A percentile compares a stretch with the other conserved stretches of the same genome.
Evolutionary conservation across 768 basidiomycete species (phyloP).

Genomic region (Guyanaporus albipodus): DNA sequence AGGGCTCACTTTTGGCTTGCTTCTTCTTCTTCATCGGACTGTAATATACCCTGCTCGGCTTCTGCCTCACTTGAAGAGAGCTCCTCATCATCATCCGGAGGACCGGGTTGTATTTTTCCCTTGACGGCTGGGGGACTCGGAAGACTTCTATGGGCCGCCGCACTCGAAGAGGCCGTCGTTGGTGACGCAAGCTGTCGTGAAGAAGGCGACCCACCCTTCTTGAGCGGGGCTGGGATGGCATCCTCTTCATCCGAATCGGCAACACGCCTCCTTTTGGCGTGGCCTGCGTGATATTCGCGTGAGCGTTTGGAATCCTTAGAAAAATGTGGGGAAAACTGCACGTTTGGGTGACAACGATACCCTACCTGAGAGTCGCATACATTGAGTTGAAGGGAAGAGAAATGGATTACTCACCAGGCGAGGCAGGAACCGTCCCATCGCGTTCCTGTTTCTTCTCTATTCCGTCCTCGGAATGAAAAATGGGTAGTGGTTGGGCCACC

Average conservation of each 20-base stretch:
- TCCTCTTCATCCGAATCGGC: slow-evolving; percentile 52
- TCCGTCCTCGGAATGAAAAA: slow-evolving; percentile 24
- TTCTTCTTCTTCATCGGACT: slow-evolving; percentile 44
- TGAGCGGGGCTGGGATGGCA: background rate
- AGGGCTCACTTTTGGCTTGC: slow-evolving; percentile 63
- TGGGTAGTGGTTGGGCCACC: slow-evolving; percentile 17
- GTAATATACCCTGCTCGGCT: slow-evolving; percentile 40
- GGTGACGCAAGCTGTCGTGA: background rate
- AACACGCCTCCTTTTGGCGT: slow-evolving; percentile 50
- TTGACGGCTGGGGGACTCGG: slow-evolving; percentile 3
- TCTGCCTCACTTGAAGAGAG: slow-evolving; percentile 33
- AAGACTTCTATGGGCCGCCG: background rate
- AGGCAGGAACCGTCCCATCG: background rate
- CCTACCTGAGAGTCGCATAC: slow-evolving; percentile 38
- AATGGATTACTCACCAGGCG: slow-evolving; percentile 12
- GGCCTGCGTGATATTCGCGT: slow-evolving; percentile 19
- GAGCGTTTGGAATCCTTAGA: background rate
- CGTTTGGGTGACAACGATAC: slow-evolving; percentile 20
- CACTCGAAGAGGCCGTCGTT: background rate
- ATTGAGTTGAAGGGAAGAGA: slow-evolving; percentile 2
- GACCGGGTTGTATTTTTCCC: slow-evolving; percentile 10
- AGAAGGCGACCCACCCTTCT: background rate
- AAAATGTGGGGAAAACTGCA: slow-evolving; percentile 2
- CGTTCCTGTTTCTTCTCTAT: slow-evolving; percentile 21
- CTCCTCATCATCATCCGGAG: slow-evolving; percentile 32